Conservation (phyloP, 164 flowering plant species). For the Kalanchoe fedtschenkoi region DNA sequence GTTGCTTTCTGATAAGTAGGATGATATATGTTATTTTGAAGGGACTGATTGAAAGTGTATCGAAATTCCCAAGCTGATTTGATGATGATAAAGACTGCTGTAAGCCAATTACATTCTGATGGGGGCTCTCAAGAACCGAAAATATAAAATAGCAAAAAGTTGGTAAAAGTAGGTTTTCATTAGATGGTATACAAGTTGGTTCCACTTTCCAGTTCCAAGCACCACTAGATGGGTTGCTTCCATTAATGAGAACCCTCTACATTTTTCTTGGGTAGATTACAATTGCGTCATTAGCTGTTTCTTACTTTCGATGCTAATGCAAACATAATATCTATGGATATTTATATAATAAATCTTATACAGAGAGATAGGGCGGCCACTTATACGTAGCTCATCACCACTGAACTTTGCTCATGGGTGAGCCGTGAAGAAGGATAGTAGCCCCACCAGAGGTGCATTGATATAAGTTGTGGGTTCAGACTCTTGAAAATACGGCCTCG, state of each 20-base stretch:
- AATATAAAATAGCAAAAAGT: no score
- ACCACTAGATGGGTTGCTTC: no score
- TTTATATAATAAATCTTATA: background rate
- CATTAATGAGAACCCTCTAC: no score
- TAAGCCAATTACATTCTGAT: background rate
- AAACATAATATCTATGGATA: no score
- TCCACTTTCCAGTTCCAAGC: no score
- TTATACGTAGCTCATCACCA: background rate
- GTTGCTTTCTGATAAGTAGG: background rate
- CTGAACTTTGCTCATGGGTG: slow-evolving; percentile 26
- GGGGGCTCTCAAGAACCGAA: background rate
- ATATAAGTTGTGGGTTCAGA: slow-evolving; percentile 97
- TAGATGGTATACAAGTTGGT: no score
- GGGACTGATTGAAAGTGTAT: background rate
- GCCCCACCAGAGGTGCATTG: slow-evolving; percentile 89
- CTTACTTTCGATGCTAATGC: no score
- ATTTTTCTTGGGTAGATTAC: no score
- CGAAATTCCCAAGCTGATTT: background rate
- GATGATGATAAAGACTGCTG: background rate
- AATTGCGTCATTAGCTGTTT: no score
- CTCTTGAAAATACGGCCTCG: slow-evolving; percentile 71
- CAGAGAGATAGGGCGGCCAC: background rate
- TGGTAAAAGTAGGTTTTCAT: no score
- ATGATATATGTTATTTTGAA: background rate
- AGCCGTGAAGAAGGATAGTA: slow-evolving; percentile 67